Evolutionary conservation across 2,329 filamentous ascomycete species (phyloP), one percentile per base, ranked within the genome.

Genomic region (Claviceps purpurea): DNA sequence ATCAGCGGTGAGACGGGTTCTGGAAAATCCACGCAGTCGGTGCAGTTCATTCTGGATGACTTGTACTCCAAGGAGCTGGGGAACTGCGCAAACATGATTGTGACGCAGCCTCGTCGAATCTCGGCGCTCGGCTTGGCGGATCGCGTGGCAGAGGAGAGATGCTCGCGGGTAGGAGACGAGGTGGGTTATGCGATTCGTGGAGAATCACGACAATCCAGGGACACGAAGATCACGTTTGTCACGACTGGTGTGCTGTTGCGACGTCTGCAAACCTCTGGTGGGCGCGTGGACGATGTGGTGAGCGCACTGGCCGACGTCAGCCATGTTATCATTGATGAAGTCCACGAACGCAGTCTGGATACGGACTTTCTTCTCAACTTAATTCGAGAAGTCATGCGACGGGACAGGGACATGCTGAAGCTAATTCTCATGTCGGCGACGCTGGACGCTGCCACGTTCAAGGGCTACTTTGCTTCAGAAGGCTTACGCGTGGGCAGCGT

Each of bases 1-100:
- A 93, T 98, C 60, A 94, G 90, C 44, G 93, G 93, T 59, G 93
- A 97, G 69, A 98, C 93, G 4, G 93, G 93, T 50, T 95, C 89
- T 18, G 93, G 93, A 63, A 98, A 98, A 68, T 95, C 88, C 48
- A 97, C 93, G 0, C 93, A 98, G 66, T 93, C 89, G 2, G 89
- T 97, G 38, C 93, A 98, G 65, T 98, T 97, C 66, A 77, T 98
- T 44, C 75, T 98, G 1, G 93, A 98, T 61, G 88, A 97, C 60
- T 73, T 97, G 56, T 95, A 96, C 60, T 75, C 78, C 55, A 76
- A 79, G 46, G 80, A 84, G 7, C 74, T 94, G 8, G 93, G 91
- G 2, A 79, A 78, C 13, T 80, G 80, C 13, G 87, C 84, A 37
- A 96, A 94, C 62, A 95, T 98, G 56, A 82, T 98, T 55, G 95